These are phyloP conservation scores for Gracilaria vermiculophylla DNA, from an alignment of 23 red algal species.

Conservation along the genomic window DNA sequence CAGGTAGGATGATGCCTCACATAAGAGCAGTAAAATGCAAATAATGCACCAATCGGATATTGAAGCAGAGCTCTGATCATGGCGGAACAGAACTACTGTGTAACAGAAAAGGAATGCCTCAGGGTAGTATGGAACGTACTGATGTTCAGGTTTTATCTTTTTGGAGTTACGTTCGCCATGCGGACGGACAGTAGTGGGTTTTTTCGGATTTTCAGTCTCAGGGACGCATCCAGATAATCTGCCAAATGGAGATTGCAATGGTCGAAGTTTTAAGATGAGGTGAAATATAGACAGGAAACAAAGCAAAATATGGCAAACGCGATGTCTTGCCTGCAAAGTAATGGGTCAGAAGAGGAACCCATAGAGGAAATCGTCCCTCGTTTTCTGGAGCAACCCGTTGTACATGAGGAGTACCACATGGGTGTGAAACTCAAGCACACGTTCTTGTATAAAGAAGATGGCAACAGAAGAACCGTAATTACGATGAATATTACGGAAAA, in stretches of 20 bases:
- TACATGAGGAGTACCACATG: no score
- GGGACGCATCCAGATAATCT: not conserved
- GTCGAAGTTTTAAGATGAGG: slow-evolving; percentile 3
- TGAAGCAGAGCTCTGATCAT: slow-evolving; percentile 4
- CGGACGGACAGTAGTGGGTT: slow-evolving; percentile 23
- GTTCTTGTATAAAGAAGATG: no score
- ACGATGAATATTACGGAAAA: no score
- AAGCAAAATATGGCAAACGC: slow-evolving; percentile 13
- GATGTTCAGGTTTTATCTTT: slow-evolving; percentile 1
- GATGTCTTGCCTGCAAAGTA: not conserved
- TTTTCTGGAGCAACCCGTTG: no score
- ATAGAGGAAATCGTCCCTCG: not conserved
- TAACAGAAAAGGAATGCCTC: slow-evolving; percentile 21
- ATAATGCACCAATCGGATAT: slow-evolving; percentile 14
- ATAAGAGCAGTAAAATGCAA: not conserved
- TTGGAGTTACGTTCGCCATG: not conserved
- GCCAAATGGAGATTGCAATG: slow-evolving; percentile 2
- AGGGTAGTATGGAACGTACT: slow-evolving; percentile 39
- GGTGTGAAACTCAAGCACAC: no score
- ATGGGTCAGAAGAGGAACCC: not conserved
- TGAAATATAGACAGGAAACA: not conserved
- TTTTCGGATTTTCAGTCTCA: slow-evolving; percentile 6
- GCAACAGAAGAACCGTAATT: no score
- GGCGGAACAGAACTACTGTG: slow-evolving; percentile 9
- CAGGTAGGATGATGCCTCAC: slow-evolving; percentile 5